phyloP scores from a whole-genome alignment of 139 green algal genomes.

The Picochlorum sp. region DNA sequence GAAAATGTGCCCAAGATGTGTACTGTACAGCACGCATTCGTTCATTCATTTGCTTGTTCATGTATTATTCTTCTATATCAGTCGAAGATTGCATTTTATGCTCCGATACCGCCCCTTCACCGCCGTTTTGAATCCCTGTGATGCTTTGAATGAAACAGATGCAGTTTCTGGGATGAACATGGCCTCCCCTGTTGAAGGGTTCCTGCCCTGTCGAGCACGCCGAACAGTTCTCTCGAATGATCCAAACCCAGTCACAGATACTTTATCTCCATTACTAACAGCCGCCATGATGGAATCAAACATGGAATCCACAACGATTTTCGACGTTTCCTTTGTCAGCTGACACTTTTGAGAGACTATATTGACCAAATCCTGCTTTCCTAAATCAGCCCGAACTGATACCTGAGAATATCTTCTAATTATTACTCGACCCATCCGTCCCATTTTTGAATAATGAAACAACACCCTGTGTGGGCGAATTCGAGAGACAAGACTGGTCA shows the following conservation, averaged over 20 bases:
- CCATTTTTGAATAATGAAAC: too few species aligned
- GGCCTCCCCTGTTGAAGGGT: slow-evolving; percentile 32
- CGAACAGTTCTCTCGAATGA: slow-evolving; percentile 23
- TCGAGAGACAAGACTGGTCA: too few species aligned
- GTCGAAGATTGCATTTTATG: not conserved
- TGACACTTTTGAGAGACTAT: slow-evolving; percentile 2
- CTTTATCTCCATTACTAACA: slow-evolving; percentile 23
- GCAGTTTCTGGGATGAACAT: slow-evolving; percentile 29
- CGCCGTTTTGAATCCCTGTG: slow-evolving; percentile 36
- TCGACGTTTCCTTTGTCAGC: not conserved
- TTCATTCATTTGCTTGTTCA: slow-evolving; percentile 1
- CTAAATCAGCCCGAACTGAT: too few species aligned
- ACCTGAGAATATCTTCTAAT: too few species aligned
- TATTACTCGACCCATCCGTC: too few species aligned
- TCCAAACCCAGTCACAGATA: slow-evolving; percentile 36
- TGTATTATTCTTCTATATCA: too few species aligned
- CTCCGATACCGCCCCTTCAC: slow-evolving; percentile 17
- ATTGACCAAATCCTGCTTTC: slow-evolving; percentile 13
- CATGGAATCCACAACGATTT: slow-evolving; percentile 11
- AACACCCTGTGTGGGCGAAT: too few species aligned
- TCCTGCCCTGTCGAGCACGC: slow-evolving; percentile 32
- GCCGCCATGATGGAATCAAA: slow-evolving; percentile 13
- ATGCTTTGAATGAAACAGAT: slow-evolving; percentile 28
- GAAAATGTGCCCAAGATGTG: too few species aligned
- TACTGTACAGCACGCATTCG: not conserved